Evolutionary conservation across 345 rosid genomes (phyloP).

Genomic region (Erodium maritimum): DNA sequence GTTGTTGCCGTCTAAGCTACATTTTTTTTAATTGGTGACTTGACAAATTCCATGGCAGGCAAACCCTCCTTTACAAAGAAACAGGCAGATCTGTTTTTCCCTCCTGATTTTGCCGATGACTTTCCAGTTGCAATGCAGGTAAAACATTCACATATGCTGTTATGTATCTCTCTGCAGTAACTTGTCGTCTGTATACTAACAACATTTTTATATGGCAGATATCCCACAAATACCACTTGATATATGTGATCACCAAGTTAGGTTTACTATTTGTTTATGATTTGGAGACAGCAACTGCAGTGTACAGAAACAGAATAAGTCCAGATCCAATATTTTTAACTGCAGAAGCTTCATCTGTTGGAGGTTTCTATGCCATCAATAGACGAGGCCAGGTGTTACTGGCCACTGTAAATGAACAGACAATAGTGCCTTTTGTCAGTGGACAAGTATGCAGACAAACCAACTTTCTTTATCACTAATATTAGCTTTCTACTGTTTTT

Average conservation of each 20-base stretch:
- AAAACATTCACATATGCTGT: constrained; percentile 7
- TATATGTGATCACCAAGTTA: constrained; percentile 89
- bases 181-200: constrained; percentile 3
- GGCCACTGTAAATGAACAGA: constrained; percentile 77
- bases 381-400: constrained; percentile 63
- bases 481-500: too few species aligned
- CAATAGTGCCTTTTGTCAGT: constrained; percentile 73
- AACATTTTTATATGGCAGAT: constrained; percentile 42
- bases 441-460: constrained; percentile 52
- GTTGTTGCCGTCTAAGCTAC: too few species aligned
- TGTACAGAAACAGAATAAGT: constrained; percentile 92
- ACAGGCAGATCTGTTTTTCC: constrained; percentile 96
- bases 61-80: constrained; percentile 88
- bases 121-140: constrained; percentile 99
- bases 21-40: constrained; percentile 3
- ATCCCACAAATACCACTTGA: constrained; percentile 87
- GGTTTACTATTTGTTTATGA: constrained; percentile 96
- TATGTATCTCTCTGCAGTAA: not conserved
- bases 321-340: constrained; percentile 99
- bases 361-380: constrained; percentile 66
- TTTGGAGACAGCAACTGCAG: constrained; percentile 93
- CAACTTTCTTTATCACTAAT: not conserved
- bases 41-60: constrained; percentile 33
- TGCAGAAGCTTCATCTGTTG: constrained; percentile 81
- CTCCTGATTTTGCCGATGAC: constrained; percentile 97